These are phyloP conservation scores for Eurotiales sp. DNA, from an alignment of 2,329 filamentous ascomycete genomes.

Conservation along the genomic window DNA sequence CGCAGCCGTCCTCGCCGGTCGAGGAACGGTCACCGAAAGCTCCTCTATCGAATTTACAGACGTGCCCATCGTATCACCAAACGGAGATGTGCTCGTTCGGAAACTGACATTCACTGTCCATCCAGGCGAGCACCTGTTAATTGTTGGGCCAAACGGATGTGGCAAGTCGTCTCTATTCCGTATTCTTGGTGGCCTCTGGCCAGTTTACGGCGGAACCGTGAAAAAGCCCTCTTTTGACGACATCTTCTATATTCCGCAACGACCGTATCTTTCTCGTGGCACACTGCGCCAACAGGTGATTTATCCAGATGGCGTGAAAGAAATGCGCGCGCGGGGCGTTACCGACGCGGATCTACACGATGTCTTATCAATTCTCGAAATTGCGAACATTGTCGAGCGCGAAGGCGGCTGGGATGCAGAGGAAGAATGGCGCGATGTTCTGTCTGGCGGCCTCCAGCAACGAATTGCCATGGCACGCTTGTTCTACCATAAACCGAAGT, in stretches of 20 bases:
- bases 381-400: slow-evolving; percentile 75
- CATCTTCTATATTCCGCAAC: slow-evolving; percentile 97
- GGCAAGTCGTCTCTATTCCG: slow-evolving; percentile 95
- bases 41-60: slow-evolving; percentile 78
- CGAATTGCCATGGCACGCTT: slow-evolving; percentile 93
- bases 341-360: slow-evolving; percentile 75
- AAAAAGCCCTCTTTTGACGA: slow-evolving; percentile 86
- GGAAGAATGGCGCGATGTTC: slow-evolving; percentile 92
- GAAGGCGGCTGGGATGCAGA: slow-evolving; percentile 87
- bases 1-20: slow-evolving; percentile 73
- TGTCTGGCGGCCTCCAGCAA: slow-evolving; percentile 90
- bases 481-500: slow-evolving; percentile 89
- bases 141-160: slow-evolving; percentile 94
- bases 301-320: slow-evolving; percentile 83
- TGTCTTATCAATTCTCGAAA: slow-evolving; percentile 74
- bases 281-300: slow-evolving; percentile 95
- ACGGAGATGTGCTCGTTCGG: slow-evolving; percentile 85
- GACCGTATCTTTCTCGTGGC: slow-evolving; percentile 87
- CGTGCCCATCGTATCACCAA: slow-evolving; percentile 94
- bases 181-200: slow-evolving; percentile 94
- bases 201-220: slow-evolving; percentile 91
- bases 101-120: slow-evolving; percentile 82
- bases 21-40: slow-evolving; percentile 78
- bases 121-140: slow-evolving; percentile 84
- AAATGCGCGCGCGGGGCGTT: slow-evolving; percentile 80